Percentiles rank a stretch among this genome's conserved stretches.
These are phyloP conservation scores for Amaranthus palmeri DNA, from an alignment of 148 eudicot genomes.

Conservation along the genomic window DNA sequence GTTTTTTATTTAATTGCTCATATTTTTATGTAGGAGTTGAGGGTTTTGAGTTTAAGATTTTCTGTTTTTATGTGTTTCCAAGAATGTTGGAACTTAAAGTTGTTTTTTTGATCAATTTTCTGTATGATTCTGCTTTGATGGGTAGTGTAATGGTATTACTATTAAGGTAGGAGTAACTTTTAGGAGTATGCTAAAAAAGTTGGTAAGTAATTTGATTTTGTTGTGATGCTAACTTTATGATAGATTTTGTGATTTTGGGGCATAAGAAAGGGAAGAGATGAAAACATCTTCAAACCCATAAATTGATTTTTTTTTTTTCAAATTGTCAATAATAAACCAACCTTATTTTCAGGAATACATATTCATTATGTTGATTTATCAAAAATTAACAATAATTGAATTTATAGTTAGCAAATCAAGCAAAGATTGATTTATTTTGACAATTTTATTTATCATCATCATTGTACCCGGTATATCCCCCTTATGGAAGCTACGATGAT, in stretches of 20 bases:
- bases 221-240: neutral
- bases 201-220: neutral
- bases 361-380: too few relatives aligned
- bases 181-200: neutral
- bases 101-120: neutral
- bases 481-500: too few relatives aligned
- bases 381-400: too few relatives aligned
- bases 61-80: neutral
- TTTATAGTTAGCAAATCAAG: too few relatives aligned
- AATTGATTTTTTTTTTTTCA: neutral
- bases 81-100: neutral
- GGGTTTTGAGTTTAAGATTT: neutral
- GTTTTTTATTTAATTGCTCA: too few relatives aligned
- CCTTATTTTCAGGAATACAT: too few relatives aligned
- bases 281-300: neutral
- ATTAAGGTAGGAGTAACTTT: neutral
- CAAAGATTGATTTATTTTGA: too few relatives aligned
- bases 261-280: neutral
- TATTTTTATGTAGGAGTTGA: too few relatives aligned
- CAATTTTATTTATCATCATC: too few relatives aligned
- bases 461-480: too few relatives aligned
- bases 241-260: neutral
- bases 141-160: too few relatives aligned
- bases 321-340: neutral
- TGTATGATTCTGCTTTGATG: neutral